These are phyloP conservation scores for Trichoderma guizhouense DNA, from an alignment of 2,329 filamentous ascomycete genomes.

Conservation along the genomic window DNA sequence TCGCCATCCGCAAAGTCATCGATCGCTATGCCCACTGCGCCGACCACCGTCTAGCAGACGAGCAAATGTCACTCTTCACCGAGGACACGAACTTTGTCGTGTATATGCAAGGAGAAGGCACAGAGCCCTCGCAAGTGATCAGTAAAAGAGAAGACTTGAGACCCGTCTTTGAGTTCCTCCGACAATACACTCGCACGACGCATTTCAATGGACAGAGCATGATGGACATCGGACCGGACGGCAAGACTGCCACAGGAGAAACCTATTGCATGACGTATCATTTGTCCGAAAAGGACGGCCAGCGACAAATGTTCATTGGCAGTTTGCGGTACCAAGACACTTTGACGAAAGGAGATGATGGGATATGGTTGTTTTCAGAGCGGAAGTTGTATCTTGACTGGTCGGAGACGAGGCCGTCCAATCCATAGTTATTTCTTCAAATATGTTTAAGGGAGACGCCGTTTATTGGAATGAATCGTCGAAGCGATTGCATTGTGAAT, in stretches of 20 bases:
- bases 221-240: not conserved
- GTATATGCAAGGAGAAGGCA: conserved; percentile 5
- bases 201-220: conserved; percentile 15
- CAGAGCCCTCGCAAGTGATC: not conserved
- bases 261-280: conserved; percentile 15
- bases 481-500: not conserved
- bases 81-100: not conserved
- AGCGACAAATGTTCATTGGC: not conserved
- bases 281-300: not conserved
- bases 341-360: not conserved
- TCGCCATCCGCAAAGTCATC: conserved; percentile 9
- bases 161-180: not conserved
- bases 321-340: conserved; percentile 13
- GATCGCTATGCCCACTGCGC: conserved; percentile 14
- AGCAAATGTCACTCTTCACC: conserved; percentile 14
- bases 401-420: conserved; percentile 5
- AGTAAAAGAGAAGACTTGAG: not conserved
- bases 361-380: conserved; percentile 1
- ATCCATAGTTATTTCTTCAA: not conserved
- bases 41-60: conserved; percentile 7
- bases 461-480: not conserved
- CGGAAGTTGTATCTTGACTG: conserved; percentile 13
- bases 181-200: not conserved
- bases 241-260: conserved; percentile 3
- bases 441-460: not conserved